Evolutionary conservation across 306 rosid genomes (phyloP).

Genomic region (Casuarina cunninghamiana): DNA sequence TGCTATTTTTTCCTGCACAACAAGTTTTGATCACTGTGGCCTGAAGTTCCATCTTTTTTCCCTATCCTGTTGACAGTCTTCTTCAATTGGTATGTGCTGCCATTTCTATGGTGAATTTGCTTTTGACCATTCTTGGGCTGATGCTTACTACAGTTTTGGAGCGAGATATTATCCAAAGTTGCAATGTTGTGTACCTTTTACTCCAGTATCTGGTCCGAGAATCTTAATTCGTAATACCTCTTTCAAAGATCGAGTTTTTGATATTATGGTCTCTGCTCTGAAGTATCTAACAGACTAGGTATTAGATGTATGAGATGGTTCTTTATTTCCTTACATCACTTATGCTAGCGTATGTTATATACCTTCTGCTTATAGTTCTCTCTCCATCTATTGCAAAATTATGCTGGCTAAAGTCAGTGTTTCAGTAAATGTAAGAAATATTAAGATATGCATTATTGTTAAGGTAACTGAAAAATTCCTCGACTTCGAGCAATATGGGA

Average conservation of each 20-base stretch:
- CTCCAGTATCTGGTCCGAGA: constrained; percentile 94
- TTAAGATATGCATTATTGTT: neutral
- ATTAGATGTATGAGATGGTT: constrained; percentile 17
- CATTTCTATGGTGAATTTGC: constrained; percentile 97
- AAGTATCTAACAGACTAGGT: constrained; percentile 73
- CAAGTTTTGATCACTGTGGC: neutral
- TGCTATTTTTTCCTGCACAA: neutral
- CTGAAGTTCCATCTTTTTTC: neutral
- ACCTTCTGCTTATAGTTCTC: neutral
- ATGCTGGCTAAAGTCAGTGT: neutral
- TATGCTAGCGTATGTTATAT: neutral
- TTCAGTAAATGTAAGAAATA: neutral
- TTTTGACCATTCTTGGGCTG: constrained; percentile 98
- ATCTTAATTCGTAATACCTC: constrained; percentile 63
- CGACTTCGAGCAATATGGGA: neutral
- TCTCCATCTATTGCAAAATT: neutral
- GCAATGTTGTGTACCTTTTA: constrained; percentile 90
- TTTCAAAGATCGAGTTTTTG: constrained; percentile 69
- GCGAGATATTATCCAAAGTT: constrained; percentile 81
- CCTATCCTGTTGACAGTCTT: neutral
- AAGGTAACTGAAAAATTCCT: neutral
- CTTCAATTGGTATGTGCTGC: constrained; percentile 41
- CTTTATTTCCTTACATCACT: neutral
- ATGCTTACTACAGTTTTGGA: constrained; percentile 77
- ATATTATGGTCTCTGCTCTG: constrained; percentile 57